phyloP scores from a whole-genome alignment of 257 asterid genomes.

The Buddleja alternifolia region DNA sequence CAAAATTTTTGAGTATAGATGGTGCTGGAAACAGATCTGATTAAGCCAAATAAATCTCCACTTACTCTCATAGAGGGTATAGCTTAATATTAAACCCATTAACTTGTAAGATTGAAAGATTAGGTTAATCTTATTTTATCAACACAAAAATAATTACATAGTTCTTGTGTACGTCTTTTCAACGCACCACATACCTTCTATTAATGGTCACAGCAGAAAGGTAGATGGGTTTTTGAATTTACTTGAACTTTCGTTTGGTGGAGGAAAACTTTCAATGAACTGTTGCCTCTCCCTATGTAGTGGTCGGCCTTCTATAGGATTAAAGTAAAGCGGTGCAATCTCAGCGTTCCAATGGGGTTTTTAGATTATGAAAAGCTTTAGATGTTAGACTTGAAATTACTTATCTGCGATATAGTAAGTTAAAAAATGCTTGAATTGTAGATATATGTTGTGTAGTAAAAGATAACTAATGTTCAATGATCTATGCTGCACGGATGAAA shows the following conservation, averaged over 20 bases:
- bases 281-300: not conserved
- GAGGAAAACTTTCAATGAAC: not conserved
- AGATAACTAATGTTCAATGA: slow-evolving; percentile 12
- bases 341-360: not conserved
- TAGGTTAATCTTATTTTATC: not conserved
- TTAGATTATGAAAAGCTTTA: not conserved
- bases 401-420: slow-evolving; percentile 8
- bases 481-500: not conserved
- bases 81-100: not conserved
- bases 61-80: not conserved
- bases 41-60: not conserved
- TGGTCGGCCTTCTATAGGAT: no score
- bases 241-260: not conserved
- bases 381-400: not conserved
- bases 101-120: not conserved
- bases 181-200: not conserved
- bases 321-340: no score
- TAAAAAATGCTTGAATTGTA: not conserved
- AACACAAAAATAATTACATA: slow-evolving; percentile 1
- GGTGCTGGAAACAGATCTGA: slow-evolving; percentile 11
- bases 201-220: not conserved
- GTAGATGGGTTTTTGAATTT: slow-evolving; percentile 1
- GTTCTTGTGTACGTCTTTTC: not conserved
- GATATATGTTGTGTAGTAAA: not conserved
- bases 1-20: not conserved